A percentile compares a stretch with the other conserved stretches of the same genome.
These are phyloP conservation scores for Cystobasidium pallidum DNA, from an alignment of 1,284 basidiomycete genomes.

Conservation along the genomic window DNA sequence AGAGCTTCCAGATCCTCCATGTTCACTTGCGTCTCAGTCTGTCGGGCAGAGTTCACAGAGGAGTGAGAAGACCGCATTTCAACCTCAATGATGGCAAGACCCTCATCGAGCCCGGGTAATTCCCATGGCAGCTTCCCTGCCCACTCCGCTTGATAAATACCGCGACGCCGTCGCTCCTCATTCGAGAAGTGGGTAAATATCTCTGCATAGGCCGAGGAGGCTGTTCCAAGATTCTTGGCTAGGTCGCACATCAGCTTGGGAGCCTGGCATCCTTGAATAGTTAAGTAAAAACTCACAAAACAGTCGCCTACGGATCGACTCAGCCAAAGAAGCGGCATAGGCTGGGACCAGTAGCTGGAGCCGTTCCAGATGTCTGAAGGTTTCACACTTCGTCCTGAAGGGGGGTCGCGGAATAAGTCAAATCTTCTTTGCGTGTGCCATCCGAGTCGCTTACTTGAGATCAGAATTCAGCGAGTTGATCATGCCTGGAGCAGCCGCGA, in stretches of 20 bases:
- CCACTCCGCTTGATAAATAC: slow-evolving; percentile 48
- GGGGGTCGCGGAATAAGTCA: too few relatives aligned
- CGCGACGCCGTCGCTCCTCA: slow-evolving; percentile 47
- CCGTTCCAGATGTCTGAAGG: slow-evolving; percentile 78
- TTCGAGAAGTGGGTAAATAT: slow-evolving; percentile 44
- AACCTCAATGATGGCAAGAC: slow-evolving; percentile 46
- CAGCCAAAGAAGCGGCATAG: slow-evolving; percentile 88
- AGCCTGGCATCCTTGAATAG: not conserved
- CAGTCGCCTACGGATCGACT: slow-evolving; percentile 85
- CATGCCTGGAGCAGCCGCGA: slow-evolving; percentile 47
- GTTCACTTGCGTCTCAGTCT: slow-evolving; percentile 44
- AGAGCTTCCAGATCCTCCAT: slow-evolving; percentile 46
- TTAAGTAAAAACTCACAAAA: slow-evolving; percentile 59
- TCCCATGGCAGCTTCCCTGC: slow-evolving; percentile 54
- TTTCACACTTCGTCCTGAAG: slow-evolving; percentile 61
- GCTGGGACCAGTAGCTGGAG: slow-evolving; percentile 88
- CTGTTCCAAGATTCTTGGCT: slow-evolving; percentile 49
- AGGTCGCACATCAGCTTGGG: slow-evolving; percentile 1
- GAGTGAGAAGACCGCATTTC: slow-evolving; percentile 20
- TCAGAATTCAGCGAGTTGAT: slow-evolving; percentile 49
- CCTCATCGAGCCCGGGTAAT: slow-evolving; percentile 49
- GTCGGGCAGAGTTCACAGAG: not conserved
- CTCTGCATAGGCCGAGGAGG: slow-evolving; percentile 45
- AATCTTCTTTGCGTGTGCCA: too few relatives aligned
- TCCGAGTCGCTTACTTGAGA: slow-evolving; percentile 43